Evolutionary conservation across 768 basidiomycete species (phyloP).

Genomic region (Stropharia rugosoannulata): DNA sequence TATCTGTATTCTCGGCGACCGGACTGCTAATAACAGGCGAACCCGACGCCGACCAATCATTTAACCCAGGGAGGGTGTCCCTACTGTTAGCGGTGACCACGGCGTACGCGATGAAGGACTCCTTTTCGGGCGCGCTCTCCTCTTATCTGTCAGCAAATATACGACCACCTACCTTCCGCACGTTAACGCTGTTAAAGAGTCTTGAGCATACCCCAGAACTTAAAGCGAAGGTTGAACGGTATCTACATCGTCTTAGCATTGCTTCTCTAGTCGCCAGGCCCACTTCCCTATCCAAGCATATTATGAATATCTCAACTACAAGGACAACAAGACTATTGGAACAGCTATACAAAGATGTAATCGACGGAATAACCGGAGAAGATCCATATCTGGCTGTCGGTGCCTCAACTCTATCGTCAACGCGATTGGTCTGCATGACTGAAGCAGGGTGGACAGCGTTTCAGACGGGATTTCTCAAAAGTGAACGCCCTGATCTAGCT

Average conservation of each 20-base stretch:
- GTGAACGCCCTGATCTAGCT: slow-evolving; percentile 55
- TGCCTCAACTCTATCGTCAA: slow-evolving; percentile 31
- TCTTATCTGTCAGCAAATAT: slow-evolving; percentile 37
- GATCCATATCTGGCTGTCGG: slow-evolving; percentile 55
- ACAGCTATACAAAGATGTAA: slow-evolving; percentile 48
- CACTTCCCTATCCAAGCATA: slow-evolving; percentile 45
- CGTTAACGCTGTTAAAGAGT: slow-evolving; percentile 37
- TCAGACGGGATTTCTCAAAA: slow-evolving; percentile 60
- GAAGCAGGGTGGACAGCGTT: slow-evolving; percentile 65
- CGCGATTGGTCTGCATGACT: slow-evolving; percentile 41
- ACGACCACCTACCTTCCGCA: slow-evolving; percentile 31
- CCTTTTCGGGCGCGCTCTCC: slow-evolving; percentile 57
- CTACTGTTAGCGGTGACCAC: slow-evolving; percentile 54
- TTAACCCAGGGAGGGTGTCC: slow-evolving; percentile 29
- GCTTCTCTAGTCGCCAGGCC: slow-evolving; percentile 55
- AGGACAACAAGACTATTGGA: slow-evolving; percentile 33
- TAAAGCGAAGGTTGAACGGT: slow-evolving; percentile 39
- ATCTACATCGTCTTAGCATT: slow-evolving; percentile 44
- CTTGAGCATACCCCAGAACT: slow-evolving; percentile 36
- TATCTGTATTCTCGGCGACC: not conserved
- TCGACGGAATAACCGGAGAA: slow-evolving; percentile 48
- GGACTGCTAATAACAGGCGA: slow-evolving; percentile 13
- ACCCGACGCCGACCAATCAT: slow-evolving; percentile 9
- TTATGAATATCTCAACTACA: slow-evolving; percentile 42
- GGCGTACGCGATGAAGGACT: slow-evolving; percentile 58